Conservation (phyloP, 2,329 filamentous ascomycete genomes). For the Trichophyton simii region DNA sequence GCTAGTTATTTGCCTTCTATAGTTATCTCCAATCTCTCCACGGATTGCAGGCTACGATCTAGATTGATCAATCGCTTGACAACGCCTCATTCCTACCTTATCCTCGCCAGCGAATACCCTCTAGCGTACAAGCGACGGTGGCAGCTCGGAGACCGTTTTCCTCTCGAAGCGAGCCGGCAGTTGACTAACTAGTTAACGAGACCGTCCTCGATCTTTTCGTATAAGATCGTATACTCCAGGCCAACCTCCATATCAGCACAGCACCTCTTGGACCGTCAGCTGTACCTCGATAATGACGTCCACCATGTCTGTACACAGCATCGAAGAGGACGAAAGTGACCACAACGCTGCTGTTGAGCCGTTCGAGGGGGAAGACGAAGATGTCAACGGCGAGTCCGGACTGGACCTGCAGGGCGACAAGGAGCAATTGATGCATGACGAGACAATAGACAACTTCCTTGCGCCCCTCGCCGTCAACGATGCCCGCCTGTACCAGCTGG, state of each 20-base stretch:
- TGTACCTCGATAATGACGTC: not conserved
- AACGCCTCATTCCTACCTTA: not conserved
- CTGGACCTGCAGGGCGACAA: conserved; percentile 5
- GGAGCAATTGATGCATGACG: conserved; percentile 22
- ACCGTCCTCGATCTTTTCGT: not conserved
- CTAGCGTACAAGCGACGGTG: not conserved
- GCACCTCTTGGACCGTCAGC: no score
- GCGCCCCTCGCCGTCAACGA: conserved; percentile 32
- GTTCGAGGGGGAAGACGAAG: conserved; percentile 23
- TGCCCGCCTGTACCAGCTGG: conserved; percentile 32
- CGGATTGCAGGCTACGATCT: not conserved
- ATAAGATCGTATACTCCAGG: not conserved
- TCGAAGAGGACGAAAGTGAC: conserved; percentile 4
- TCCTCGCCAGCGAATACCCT: not conserved
- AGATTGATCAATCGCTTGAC: not conserved
- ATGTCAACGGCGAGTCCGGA: not conserved
- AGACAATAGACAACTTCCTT: conserved; percentile 30
- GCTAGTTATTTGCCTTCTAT: no score
- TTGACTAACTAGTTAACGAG: not conserved
- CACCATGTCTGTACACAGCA: conserved; percentile 8
- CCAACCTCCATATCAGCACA: no score
- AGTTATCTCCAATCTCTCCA: not conserved
- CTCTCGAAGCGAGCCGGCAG: not conserved
- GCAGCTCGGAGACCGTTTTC: not conserved
- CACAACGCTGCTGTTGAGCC: conserved; percentile 10